Evolutionary conservation across 2,329 filamentous ascomycete genomes (phyloP).

Genomic region (Penicillium sclerotigenum): DNA sequence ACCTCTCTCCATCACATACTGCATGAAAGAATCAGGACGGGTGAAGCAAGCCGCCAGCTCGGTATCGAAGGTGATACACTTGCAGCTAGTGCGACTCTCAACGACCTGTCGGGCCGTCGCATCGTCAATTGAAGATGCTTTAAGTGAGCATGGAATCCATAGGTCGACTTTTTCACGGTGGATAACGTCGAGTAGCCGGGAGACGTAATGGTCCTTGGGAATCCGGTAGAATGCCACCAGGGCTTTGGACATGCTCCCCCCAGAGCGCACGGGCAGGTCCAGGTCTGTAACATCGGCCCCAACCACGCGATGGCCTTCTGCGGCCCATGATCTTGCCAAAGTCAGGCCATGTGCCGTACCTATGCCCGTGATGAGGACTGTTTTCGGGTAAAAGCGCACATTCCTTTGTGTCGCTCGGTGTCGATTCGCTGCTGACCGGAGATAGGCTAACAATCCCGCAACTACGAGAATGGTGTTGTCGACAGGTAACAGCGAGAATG

Average conservation of each 20-base stretch:
- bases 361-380: conserved; percentile 68
- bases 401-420: conserved; percentile 25
- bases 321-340: conserved; percentile 63
- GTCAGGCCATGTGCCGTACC: conserved; percentile 68
- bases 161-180: conserved; percentile 61
- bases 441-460: conserved; percentile 28
- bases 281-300: conserved; percentile 62
- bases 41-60: conserved; percentile 58
- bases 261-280: conserved; percentile 45
- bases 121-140: conserved; percentile 64
- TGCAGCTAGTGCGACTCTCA: conserved; percentile 57
- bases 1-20: conserved; percentile 53
- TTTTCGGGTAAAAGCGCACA: conserved; percentile 47
- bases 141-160: conserved; percentile 73
- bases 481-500: conserved; percentile 47
- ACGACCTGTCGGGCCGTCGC: conserved; percentile 61
- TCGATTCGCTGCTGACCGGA: conserved; percentile 18
- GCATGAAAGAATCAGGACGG: conserved; percentile 64
- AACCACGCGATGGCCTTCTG: conserved; percentile 65
- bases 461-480: conserved; percentile 45
- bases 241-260: conserved; percentile 58
- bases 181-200: conserved; percentile 58
- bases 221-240: conserved; percentile 56
- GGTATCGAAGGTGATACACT: conserved; percentile 61
- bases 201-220: conserved; percentile 52